Evolutionary conservation across 1,139 yeast species (phyloP).

Genomic region (Suhomyces guaymorum): DNA sequence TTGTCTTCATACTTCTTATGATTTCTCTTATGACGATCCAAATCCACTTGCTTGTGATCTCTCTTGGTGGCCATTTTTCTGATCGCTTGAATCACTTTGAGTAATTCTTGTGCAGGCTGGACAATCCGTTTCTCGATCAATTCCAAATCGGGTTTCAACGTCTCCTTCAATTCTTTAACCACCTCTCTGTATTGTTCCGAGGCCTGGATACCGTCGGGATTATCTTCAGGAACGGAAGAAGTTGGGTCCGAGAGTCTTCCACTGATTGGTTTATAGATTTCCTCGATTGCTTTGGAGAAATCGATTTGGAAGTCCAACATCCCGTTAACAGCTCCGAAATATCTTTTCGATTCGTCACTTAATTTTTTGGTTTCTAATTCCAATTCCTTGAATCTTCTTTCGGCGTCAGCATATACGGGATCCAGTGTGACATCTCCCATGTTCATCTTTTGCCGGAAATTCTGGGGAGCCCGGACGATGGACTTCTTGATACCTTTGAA

Average conservation of each 20-base stretch:
- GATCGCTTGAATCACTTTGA: conserved; percentile 76
- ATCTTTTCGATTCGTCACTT: conserved; percentile 86
- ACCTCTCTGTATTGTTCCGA: conserved; percentile 88
- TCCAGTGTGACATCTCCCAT: conserved; percentile 87
- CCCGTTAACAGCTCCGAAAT: conserved; percentile 87
- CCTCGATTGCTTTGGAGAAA: conserved; percentile 91
- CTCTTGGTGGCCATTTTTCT: conserved; percentile 94
- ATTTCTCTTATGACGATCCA: conserved; percentile 78
- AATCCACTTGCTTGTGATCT: conserved; percentile 91
- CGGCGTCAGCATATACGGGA: conserved; percentile 91
- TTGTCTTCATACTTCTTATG: conserved; percentile 74
- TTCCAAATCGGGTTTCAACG: conserved; percentile 89
- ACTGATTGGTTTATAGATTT: conserved; percentile 91
- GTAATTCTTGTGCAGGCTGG: conserved; percentile 87
- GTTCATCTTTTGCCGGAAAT: conserved; percentile 72
- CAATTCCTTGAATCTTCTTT: conserved; percentile 88
- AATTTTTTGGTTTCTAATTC: conserved; percentile 87
- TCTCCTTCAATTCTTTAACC: conserved; percentile 80
- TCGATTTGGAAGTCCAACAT: conserved; percentile 93
- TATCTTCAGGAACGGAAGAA: conserved; percentile 82
- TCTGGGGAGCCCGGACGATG: conserved; percentile 81
- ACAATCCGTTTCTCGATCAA: conserved; percentile 88
- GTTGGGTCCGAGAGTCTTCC: conserved; percentile 91
- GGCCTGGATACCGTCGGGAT: conserved; percentile 94
- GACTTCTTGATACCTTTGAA: conserved; percentile 93